Conservation (phyloP, 805 yeast species). For the Saccharomycopsis vini region DNA sequence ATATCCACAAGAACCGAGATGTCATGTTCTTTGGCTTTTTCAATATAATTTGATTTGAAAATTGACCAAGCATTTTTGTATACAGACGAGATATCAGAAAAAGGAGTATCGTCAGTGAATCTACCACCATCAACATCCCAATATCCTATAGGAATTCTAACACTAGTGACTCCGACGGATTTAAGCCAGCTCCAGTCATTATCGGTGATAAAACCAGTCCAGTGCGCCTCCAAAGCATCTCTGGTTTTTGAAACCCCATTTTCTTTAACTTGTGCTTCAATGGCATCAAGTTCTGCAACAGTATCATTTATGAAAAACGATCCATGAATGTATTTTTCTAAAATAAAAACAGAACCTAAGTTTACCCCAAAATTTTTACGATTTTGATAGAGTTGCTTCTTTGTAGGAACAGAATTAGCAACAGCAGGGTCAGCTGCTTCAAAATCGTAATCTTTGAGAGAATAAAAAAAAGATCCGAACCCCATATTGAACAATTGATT, state of each 20-base stretch:
- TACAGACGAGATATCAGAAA: constrained; percentile 42
- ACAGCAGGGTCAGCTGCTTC: constrained; percentile 12
- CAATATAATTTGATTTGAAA: constrained; percentile 42
- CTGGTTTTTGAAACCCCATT: constrained; percentile 49
- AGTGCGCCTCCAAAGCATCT: constrained; percentile 50
- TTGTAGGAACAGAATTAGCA: constrained; percentile 26
- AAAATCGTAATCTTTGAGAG: constrained; percentile 12
- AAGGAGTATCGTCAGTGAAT: constrained; percentile 53
- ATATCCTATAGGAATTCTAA: constrained; percentile 85
- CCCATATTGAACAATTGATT: too few relatives aligned
- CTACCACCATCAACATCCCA: constrained; percentile 72
- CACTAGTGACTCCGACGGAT: constrained; percentile 57
- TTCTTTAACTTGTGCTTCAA: constrained; percentile 36
- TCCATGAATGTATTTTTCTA: constrained; percentile 72
- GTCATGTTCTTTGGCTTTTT: constrained; percentile 47
- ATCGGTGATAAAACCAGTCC: constrained; percentile 51
- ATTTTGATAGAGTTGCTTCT: constrained; percentile 44
- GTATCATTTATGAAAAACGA: constrained; percentile 51
- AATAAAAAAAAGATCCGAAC: constrained; percentile 11
- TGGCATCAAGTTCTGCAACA: constrained; percentile 67
- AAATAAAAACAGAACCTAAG: constrained; percentile 71
- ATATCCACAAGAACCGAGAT: constrained; percentile 77
- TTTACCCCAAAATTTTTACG: constrained; percentile 76
- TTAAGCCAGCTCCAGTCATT: constrained; percentile 76
- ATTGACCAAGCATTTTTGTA: constrained; percentile 70